A percentile compares a stretch with the other conserved stretches of the same genome.
These are phyloP conservation scores for Penicillium soppii DNA, from an alignment of 495 filamentous ascomycete genomes.

Conservation along the genomic window DNA sequence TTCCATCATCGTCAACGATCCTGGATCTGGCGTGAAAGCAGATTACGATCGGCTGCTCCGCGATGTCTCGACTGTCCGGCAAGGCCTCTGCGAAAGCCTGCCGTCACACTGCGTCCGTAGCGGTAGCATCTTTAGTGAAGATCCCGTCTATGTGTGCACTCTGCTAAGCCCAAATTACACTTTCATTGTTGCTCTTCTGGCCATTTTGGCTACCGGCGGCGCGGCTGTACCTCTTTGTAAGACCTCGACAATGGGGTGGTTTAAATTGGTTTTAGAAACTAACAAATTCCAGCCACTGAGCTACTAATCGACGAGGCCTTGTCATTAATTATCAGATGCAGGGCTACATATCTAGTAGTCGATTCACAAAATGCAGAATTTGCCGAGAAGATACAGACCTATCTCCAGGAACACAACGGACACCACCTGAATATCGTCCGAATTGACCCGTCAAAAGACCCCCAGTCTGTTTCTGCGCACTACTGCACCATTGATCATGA, in stretches of 20 bases:
- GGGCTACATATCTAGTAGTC: no score
- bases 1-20: conserved; percentile 3
- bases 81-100: not conserved
- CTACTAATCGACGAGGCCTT: not conserved
- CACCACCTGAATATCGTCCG: no score
- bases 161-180: conserved; percentile 3
- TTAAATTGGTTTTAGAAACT: not conserved
- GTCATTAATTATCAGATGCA: not conserved
- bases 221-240: conserved; percentile 6
- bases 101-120: not conserved
- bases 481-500: not conserved
- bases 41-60: not conserved
- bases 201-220: not conserved
- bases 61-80: not conserved
- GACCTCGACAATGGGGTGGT: not conserved
- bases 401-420: no score
- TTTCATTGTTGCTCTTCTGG: conserved; percentile 3
- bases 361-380: no score
- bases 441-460: no score
- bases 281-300: not conserved
- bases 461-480: not conserved
- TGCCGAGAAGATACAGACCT: no score
- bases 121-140: not conserved
- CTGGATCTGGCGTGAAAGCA: conserved; percentile 1
- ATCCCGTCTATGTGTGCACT: not conserved